A percentile compares a stretch with the other conserved stretches of the same genome.
Evolutionary conservation across 106 monocot species (phyloP).

Genomic region (Xerophyta viscosa): DNA sequence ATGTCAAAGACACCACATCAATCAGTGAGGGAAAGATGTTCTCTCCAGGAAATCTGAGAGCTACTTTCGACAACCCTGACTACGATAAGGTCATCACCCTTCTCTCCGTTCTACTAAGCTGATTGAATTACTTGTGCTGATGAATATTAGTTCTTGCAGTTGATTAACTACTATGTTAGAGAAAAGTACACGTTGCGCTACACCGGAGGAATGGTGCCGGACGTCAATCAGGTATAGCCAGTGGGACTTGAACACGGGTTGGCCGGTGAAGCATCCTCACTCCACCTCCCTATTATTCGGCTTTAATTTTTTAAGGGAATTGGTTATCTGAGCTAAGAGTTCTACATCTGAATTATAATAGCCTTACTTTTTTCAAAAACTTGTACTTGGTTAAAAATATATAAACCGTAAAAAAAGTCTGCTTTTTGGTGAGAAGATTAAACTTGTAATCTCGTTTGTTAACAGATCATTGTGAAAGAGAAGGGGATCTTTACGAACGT

Average conservation of each 20-base stretch:
- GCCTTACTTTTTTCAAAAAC: too few species aligned
- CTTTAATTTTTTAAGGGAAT: too few species aligned
- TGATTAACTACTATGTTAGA: slow-evolving; percentile 82
- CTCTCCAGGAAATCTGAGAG: slow-evolving; percentile 92
- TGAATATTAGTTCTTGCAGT: slow-evolving; percentile 24
- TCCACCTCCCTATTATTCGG: too few species aligned
- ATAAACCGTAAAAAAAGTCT: not conserved
- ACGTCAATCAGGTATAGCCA: slow-evolving; percentile 96
- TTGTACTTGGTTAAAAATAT: not conserved
- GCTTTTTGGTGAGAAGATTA: too few species aligned
- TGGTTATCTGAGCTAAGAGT: too few species aligned
- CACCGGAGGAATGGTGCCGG: slow-evolving; percentile 98
- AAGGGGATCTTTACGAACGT: slow-evolving; percentile 98
- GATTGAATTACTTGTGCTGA: not conserved
- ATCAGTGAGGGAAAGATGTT: slow-evolving; percentile 97
- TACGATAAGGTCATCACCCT: slow-evolving; percentile 85
- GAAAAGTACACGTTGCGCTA: slow-evolving; percentile 99
- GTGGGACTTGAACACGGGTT: too few species aligned
- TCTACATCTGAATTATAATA: too few species aligned
- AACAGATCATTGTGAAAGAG: slow-evolving; percentile 97
- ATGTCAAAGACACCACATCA: slow-evolving; percentile 85
- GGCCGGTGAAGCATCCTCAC: too few species aligned
- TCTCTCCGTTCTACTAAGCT: too few species aligned
- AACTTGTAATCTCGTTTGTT: not conserved
- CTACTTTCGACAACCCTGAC: slow-evolving; percentile 82